Evolutionary conservation across 176 grass and related monocot genomes (phyloP).

Genomic region (Aegilops umbellulata): DNA sequence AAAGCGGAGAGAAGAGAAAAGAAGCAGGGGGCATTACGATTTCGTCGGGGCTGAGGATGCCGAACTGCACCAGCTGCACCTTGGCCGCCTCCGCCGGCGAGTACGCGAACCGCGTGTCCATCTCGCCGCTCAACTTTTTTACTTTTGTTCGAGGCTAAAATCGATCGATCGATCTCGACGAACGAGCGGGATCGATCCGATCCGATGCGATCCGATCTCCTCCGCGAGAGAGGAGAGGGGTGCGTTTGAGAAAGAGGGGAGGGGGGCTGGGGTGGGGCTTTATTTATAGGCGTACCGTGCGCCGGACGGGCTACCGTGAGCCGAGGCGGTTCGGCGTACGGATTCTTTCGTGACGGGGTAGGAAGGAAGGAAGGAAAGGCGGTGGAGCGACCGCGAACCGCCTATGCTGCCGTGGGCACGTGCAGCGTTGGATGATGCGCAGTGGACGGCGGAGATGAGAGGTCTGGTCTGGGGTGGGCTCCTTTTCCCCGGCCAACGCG

Average conservation of each 20-base stretch:
- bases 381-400: neutral
- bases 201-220: neutral
- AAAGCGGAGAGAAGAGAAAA: neutral
- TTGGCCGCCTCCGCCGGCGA: slow-evolving; percentile 94
- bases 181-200: no score
- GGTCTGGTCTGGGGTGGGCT: no score
- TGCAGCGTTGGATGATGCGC: neutral
- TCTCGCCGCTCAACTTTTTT: slow-evolving; percentile 26
- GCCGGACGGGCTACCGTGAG: neutral
- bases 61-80: slow-evolving; percentile 89
- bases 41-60: slow-evolving; percentile 95
- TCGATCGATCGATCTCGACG: neutral
- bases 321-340: neutral
- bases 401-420: neutral
- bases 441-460: no score
- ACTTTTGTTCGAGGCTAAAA: neutral
- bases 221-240: neutral
- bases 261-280: neutral
- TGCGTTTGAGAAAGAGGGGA: slow-evolving; percentile 19
- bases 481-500: no score
- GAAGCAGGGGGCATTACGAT: slow-evolving; percentile 67
- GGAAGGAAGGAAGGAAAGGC: no score
- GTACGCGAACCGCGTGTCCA: slow-evolving; percentile 89
- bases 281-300: slow-evolving; percentile 65
- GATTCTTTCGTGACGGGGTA: neutral